Evolutionary conservation across 176 grass and related monocot species (phyloP).

Genomic region (Carex parvula): DNA sequence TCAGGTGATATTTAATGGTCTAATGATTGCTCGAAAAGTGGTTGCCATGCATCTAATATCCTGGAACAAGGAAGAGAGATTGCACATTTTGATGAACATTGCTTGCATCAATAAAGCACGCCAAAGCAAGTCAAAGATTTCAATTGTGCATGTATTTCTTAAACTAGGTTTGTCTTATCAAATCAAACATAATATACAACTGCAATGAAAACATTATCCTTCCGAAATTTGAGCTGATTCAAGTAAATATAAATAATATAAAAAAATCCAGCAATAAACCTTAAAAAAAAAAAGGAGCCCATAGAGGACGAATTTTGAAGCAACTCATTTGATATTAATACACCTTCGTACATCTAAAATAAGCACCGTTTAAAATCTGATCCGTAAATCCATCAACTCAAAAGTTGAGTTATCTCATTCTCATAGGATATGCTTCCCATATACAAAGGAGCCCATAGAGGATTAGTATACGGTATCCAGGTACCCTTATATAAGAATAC

Average conservation of each 20-base stretch:
- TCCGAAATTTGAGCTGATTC: too few relatives aligned
- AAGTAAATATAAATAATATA: too few relatives aligned
- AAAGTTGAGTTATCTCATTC: too few relatives aligned
- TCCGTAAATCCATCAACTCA: too few relatives aligned
- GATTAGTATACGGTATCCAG: not conserved
- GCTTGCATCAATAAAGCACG: not conserved
- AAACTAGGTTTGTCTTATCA: not conserved
- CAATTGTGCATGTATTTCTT: not conserved
- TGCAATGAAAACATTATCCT: not conserved
- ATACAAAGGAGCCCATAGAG: not conserved
- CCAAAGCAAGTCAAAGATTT: not conserved
- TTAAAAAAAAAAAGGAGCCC: too few relatives aligned
- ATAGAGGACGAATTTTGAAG: too few relatives aligned
- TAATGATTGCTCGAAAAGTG: not conserved
- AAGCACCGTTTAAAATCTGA: too few relatives aligned
- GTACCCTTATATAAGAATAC: not conserved
- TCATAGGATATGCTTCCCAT: too few relatives aligned
- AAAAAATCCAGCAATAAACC: too few relatives aligned
- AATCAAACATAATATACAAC: not conserved
- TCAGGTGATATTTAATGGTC: not conserved
- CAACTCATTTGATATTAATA: too few relatives aligned
- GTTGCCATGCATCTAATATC: not conserved
- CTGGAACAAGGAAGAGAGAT: not conserved
- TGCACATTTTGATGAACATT: not conserved
- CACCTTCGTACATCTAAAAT: not conserved